Evolutionary conservation across 306 rosid species (phyloP), one percentile per base, ranked within the genome.

Genomic region (Alnus glutinosa): DNA sequence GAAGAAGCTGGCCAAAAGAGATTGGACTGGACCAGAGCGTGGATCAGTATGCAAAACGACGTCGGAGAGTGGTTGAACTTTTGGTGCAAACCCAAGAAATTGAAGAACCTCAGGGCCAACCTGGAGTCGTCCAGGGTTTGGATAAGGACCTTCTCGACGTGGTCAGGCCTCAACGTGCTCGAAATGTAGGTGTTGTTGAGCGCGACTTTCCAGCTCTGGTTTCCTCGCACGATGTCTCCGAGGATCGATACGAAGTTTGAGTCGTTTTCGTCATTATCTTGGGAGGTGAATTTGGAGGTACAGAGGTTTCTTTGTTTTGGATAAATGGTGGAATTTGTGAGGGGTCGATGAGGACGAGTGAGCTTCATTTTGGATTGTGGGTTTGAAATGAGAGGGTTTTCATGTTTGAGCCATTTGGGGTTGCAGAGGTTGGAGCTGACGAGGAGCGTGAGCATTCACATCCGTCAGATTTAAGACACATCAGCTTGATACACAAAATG

Each of bases 31-130:
- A 85, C 89, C 16, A 92, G 89, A 18, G 95, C 83, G 15, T 92
- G 98, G 68, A 94, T 82, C 85, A 94, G 77, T 63, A 94, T 89
- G 42, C 95, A 86, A 75, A 91, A 94, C 12, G 97, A 92, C 76
- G 93, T 68, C 12, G 85, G 82, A 2, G 98, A 88, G 69, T 94
- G 98, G 70, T 84, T 80, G 84, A 94, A 89, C 78, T 85, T 89
- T 81, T 79, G 75, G 87, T 91, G 95, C 71, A 94, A 81, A 47
- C 98, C 98, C 73, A 94, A 80, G 75, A 92, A 94, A 80, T 94
- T 94, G 87, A 94, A 94, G 89, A 94, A 92, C 68, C 97, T 87
- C 83, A 94, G 79, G 32, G 97, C 97, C 82, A 92, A 82, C 88
- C 83, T 91, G 85, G 95, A 58, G 79, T 94, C 86, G 44, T 84